Evolutionary conservation across 169 alveolate genomes (phyloP), one percentile per base, ranked within the genome.

Genomic region (Cryptosporidium ubiquitum): DNA sequence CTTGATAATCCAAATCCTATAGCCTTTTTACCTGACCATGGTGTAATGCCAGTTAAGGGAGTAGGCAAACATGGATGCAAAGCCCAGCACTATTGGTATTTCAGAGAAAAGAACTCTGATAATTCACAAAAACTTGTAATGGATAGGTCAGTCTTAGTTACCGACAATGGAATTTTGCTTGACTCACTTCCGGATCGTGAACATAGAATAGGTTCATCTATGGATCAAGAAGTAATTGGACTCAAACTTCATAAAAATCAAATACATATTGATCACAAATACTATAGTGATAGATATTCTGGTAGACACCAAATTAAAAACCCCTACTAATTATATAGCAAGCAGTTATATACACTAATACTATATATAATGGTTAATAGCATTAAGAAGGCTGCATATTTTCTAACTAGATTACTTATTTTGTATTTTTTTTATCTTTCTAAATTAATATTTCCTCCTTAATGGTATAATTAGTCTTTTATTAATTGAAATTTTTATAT

Each of bases 41-140:
- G 89, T 16, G 89, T 79, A 64, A 79, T 79, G 89, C 89, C 89
- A 61, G 89, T 79, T 20, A 79, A 79, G 39, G 89, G 89, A 18
- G 89, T 79, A 16, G 89, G 89, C 2, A 79, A 64, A 20, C 89
- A 79, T 31, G 89, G 89, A 31, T 79, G 89, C 69, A 79, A 79
- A 23, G 79, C 89, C 5, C 89, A 79, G 35, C 89, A 79, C 33
- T 79, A 79, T 42, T 79, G 89, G 89, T 79, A 79, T 37, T 79
- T 79, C 26, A 79, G 68, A 39, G 79, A 79, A 37, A 79, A 64
- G 20, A 23, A 40, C 2, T 52, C 51, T 26, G 89, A 79, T 40
- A 40, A 64, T 14, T 35, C 89, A n/a, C 68, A 79, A 2, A 79
- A 66, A 42, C 68, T 79, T 12, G 75, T 79, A 3, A 79, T 79